A percentile compares a stretch with the other conserved stretches of the same genome.
Evolutionary conservation across 2,329 filamentous ascomycete genomes (phyloP).

Genomic region (Cladophialophora yegresii): DNA sequence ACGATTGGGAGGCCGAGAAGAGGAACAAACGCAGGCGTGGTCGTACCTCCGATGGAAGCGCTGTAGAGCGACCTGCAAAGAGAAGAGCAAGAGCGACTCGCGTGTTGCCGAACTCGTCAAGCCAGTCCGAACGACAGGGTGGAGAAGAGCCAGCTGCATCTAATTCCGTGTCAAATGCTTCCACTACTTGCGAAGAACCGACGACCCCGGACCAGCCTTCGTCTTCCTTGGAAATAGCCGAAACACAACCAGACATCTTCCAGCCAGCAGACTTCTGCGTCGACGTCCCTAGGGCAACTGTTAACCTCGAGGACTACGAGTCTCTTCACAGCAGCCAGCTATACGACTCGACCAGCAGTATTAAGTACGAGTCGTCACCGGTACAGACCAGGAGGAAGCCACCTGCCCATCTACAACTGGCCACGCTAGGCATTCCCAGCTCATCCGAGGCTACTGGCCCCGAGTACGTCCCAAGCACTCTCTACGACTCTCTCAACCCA

Average conservation of each 20-base stretch:
- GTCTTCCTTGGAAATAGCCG: slow-evolving; percentile 30
- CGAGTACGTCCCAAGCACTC: neutral
- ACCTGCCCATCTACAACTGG: neutral
- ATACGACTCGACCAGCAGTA: slow-evolving; percentile 4
- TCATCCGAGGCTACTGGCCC: neutral
- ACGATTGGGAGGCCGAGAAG: neutral
- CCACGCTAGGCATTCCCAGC: neutral
- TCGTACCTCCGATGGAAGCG: neutral
- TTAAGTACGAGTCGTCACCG: slow-evolving; percentile 1
- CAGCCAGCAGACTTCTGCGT: slow-evolving; percentile 15
- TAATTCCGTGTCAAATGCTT: neutral
- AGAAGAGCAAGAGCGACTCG: slow-evolving; percentile 3
- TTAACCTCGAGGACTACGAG: slow-evolving; percentile 30
- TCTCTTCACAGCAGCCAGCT: slow-evolving; percentile 30
- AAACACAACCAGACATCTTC: slow-evolving; percentile 24
- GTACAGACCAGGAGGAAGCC: neutral
- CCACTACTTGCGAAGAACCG: neutral
- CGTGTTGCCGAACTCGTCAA: slow-evolving; percentile 26
- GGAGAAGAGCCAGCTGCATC: neutral
- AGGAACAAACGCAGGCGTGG: slow-evolving; percentile 4
- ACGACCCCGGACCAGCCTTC: neutral
- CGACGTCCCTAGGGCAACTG: slow-evolving; percentile 14
- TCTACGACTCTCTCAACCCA: neutral
- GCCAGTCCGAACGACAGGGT: slow-evolving; percentile 3
- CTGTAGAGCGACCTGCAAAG: neutral